Evolutionary conservation across 495 filamentous ascomycete genomes (phyloP).

Genomic region (Xylaria bambusicola): DNA sequence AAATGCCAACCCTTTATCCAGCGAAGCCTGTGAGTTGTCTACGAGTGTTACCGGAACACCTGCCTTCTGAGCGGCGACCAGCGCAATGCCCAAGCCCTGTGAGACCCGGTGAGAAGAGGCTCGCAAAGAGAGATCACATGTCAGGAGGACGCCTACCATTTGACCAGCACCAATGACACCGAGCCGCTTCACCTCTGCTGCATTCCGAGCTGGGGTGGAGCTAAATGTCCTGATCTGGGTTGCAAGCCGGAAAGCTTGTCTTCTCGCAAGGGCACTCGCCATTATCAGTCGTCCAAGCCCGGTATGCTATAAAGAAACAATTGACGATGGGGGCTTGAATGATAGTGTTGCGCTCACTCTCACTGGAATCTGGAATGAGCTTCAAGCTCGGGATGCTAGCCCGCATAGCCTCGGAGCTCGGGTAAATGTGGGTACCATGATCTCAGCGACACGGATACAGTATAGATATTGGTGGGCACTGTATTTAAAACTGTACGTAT

Average conservation of each 20-base stretch:
- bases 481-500: too few relatives aligned
- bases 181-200: constrained; percentile 80
- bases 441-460: too few relatives aligned
- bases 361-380: background rate
- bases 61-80: constrained; percentile 88
- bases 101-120: constrained; percentile 16
- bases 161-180: constrained; percentile 96
- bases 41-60: constrained; percentile 83
- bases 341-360: too few relatives aligned
- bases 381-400: background rate
- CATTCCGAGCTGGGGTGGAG: constrained; percentile 51
- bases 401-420: constrained; percentile 47
- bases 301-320: background rate
- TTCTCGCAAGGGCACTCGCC: constrained; percentile 36
- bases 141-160: constrained; percentile 65
- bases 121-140: constrained; percentile 22
- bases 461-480: too few relatives aligned
- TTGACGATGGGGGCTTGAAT: background rate
- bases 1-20: constrained; percentile 90
- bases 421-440: constrained; percentile 27
- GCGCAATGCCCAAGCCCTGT: constrained; percentile 94
- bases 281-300: constrained; percentile 23
- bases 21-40: constrained; percentile 79
- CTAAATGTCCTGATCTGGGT: constrained; percentile 54
- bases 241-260: constrained; percentile 35